Conservation (phyloP, 129 eudicot species). For the Centrapalus pauciflorus region DNA sequence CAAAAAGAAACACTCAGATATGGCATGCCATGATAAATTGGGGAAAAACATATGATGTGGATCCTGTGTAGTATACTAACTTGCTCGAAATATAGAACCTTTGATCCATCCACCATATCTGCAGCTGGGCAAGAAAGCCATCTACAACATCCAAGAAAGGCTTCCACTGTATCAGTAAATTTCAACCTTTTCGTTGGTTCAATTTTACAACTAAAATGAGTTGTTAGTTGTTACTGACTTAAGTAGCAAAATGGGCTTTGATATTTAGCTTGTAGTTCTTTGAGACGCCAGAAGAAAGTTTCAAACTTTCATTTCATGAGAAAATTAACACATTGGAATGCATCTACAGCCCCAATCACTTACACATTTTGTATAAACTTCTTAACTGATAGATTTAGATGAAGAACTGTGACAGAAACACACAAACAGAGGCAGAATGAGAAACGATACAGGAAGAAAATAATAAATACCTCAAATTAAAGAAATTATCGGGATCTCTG, state of each 20-base stretch:
- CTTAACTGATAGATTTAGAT: not conserved
- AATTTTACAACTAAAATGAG: not conserved
- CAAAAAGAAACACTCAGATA: constrained; percentile 14
- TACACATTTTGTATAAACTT: not conserved
- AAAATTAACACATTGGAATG: not conserved
- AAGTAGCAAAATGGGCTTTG: not conserved
- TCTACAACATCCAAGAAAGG: constrained; percentile 32
- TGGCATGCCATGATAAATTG: not conserved
- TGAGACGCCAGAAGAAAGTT: not conserved
- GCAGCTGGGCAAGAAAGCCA: constrained; percentile 96
- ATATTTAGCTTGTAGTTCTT: not conserved
- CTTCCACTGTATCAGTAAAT: not conserved
- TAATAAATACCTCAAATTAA: constrained; percentile 72
- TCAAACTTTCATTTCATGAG: not conserved
- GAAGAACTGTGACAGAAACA: not conserved
- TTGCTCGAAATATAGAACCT: constrained; percentile 84
- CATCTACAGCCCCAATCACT: not conserved
- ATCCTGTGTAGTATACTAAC: constrained; percentile 26
- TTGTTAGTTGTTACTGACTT: not conserved
- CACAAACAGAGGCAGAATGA: not conserved
- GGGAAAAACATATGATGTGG: not conserved
- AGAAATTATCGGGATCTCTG: constrained; percentile 78
- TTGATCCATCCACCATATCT: constrained; percentile 92
- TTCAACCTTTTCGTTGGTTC: constrained; percentile 4
- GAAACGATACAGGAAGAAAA: not conserved